Conservation (phyloP, 192 early-diverging fungal genomes). For the Backusella circina region DNA sequence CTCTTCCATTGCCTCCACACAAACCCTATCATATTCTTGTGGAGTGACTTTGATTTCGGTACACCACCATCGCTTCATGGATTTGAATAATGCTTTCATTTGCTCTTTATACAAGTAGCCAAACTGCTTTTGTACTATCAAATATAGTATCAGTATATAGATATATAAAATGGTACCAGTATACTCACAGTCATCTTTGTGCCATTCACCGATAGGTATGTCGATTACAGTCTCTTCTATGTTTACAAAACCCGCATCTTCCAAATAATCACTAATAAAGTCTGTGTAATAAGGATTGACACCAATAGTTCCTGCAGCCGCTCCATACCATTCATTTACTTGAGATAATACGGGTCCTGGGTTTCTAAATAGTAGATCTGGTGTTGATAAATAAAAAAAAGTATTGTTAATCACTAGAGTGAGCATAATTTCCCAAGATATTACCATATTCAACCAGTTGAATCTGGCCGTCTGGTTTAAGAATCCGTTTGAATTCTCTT, state of each 20-base stretch:
- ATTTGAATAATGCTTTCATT: constrained; percentile 28
- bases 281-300: constrained; percentile 1
- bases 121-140: constrained; percentile 23
- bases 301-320: constrained; percentile 6
- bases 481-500: constrained; percentile 9
- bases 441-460: constrained; percentile 32
- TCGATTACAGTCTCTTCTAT: constrained; percentile 10
- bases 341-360: constrained; percentile 21
- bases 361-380: constrained; percentile 19
- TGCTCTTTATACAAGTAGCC: constrained; percentile 32
- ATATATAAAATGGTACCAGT: background rate
- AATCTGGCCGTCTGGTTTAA: constrained; percentile 23
- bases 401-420: background rate
- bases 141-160: background rate
- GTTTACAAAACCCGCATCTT: constrained; percentile 22
- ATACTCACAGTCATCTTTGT: constrained; percentile 22
- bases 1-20: constrained; percentile 24
- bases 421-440: background rate
- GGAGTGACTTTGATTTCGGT: constrained; percentile 16
- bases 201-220: constrained; percentile 35
- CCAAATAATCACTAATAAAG: background rate
- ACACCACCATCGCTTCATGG: constrained; percentile 32
- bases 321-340: constrained; percentile 26
- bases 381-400: background rate
- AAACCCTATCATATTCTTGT: constrained; percentile 23